Base-by-base conservation (phyloP, 108 stramenopile species). In the Pseudonitzschia delicatissima region DNA sequence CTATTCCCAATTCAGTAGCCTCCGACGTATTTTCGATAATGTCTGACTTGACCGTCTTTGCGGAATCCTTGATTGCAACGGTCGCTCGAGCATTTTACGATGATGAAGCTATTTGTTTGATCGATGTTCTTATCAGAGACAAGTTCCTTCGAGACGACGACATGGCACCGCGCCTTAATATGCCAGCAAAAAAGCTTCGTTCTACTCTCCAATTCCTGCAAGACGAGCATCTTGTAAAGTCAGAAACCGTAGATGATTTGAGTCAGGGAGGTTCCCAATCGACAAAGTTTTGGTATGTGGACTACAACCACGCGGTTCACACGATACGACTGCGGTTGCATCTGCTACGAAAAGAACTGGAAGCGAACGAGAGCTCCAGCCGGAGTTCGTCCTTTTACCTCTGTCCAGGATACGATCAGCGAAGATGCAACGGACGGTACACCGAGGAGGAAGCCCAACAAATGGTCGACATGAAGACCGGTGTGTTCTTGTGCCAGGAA, bases 101-200 rank as follows among this genome's bases (percentile, higher is more conserved):
- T 25, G 94, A 95, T 64, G 88, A 90, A 3, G 86, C 76, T 15
- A 79, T 92, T 45, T 87, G 80, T 51, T 82, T 95, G 59, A 82
- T 95, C 66, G 94, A 95, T 74, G 89, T 92, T 0, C 31, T 95
- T 32, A 75, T 95, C 25, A 85, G 91, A 8, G 94, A 95, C 81
- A 92, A 95, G 69, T 95, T 75, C 62, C 69, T 95, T 11, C 82
- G 94, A 15, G 94, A 95, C 76, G 94, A 95, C 70, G 94, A 95
- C 77, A 92, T 95, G 91, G 87, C 80, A 5, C 79, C 81, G 18
- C 76, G 94, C 0, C 67, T 95, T 49, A 71, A 62, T 25, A 52
- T 95, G 44, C 91, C 88, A 12, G 83, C 90, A 7, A 84, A 87
- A 66, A 85, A 87, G 39, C 66, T 95, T 26, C 79, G 94, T 21